Evolutionary conservation across 805 yeast species (phyloP), one percentile per base, ranked within the genome.

Genomic region (Limtongozyma cylindracea): DNA sequence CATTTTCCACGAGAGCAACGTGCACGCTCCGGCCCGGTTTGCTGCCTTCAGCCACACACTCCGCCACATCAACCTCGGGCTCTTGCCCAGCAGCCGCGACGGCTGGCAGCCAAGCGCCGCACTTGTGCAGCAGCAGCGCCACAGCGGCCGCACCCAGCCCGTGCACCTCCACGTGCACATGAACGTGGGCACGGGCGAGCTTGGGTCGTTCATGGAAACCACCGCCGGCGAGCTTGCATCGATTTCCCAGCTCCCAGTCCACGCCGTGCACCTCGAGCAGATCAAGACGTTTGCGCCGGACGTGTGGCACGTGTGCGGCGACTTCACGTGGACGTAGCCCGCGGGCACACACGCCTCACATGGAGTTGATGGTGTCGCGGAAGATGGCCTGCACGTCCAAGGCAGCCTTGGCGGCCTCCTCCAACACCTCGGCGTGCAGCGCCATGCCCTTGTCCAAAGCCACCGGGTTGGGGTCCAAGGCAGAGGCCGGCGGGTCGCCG

Each of bases 221-320:
- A 6, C 15, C 6, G 15, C 5, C 6, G 6, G 15, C 6, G 15
- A 13, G 6, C 5, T 13, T 13, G 15, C 15, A 13, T 5, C 15
- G 15, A 6, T 13, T 13, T 5, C 15, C 11, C 17, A 4, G 11
- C 11, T 23, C 10, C 9, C 21, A 20, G 5, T 5, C 15, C 6
- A 13, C 15, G 41, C 41, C 8, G 7, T 32, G 2, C 66, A 61
- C 27, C 27, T 68, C 7, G 77, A 72, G 29, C 58, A 49, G 30
- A 73, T 78, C 24, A 78, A 77, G 43, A 72, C 84, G 0, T 77
- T 67, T 51, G 91, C 92, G 0, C 93, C 93, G 0, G 84, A 71
- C 21, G 65, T 78, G 2, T 69, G 74, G 69, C 93, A 77, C 31
- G 46, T 73, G 2, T 73, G 74, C 4, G 28, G 41, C 10, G 55